Conservation (phyloP, 2,329 filamentous ascomycete species). For the Metarhizium robertsii region DNA sequence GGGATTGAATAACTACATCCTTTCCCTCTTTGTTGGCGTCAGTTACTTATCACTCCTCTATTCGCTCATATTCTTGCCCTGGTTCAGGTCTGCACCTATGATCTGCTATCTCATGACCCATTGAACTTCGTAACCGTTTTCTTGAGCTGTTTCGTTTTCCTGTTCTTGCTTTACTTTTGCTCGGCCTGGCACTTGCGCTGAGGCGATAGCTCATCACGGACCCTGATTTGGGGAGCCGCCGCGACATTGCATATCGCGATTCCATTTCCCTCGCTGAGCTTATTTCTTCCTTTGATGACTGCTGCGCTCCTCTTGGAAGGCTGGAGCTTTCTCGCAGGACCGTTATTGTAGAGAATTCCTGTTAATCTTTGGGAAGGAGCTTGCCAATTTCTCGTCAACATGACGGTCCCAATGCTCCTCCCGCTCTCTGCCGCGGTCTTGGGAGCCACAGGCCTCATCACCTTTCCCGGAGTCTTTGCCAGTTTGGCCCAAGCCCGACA, state of each 20-base stretch:
- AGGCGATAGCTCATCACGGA: not conserved
- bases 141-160: not conserved
- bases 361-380: not conserved
- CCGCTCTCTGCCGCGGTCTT: slow-evolving; percentile 24
- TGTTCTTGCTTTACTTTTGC: not conserved
- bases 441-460: slow-evolving; percentile 24
- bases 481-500: slow-evolving; percentile 24
- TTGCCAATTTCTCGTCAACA: not conserved
- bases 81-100: not conserved
- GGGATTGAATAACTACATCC: not conserved
- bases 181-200: not conserved
- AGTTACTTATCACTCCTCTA: not conserved
- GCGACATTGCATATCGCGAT: not conserved
- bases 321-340: not conserved
- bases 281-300: not conserved
- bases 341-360: slow-evolving; percentile 1
- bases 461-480: slow-evolving; percentile 26
- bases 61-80: not conserved
- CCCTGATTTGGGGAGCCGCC: not conserved
- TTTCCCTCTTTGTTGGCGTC: not conserved
- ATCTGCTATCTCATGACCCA: not conserved
- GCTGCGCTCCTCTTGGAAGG: not conserved
- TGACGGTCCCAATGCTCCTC: slow-evolving; percentile 10
- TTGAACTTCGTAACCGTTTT: not conserved
- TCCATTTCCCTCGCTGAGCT: not conserved